Evolutionary conservation across 257 asterid species (phyloP), one percentile per base, ranked within the genome.

Genomic region (Osmanthus fragrans): DNA sequence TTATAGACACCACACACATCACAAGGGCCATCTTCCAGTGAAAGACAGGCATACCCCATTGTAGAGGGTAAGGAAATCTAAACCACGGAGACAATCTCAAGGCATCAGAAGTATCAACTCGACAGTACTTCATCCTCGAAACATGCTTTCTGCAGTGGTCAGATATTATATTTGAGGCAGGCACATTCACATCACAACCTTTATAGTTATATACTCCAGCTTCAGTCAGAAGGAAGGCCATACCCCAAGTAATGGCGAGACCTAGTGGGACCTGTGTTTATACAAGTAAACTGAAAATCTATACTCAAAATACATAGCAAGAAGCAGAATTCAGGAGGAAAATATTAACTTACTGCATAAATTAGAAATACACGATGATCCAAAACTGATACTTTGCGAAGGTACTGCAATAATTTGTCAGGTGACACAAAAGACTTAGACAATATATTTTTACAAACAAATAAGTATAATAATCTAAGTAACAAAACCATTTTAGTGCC

Each of bases 31-130:
- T 92, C 83, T 92, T 96, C 99, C 98, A 93, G 82, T 84, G 86
- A 79, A 96, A 90, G 79, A 89, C 92, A 2, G 99, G 99, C 19
- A 84, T 88, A 30, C 99, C 99, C 99, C 99, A 96, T 80, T 96
- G 99, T 79, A 96, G 84, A 0, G 99, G 99, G 71, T 90, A 96
- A 67, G 98, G 98, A 86, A 96, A 92, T 80, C 98, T 86, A 83
- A 96, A 96, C 98, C 97, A 96, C 4, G 97, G 97, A 12, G 99
- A 82, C 71, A 95, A 84, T 78, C 85, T 82, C 82, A 93, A 86
- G 36, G 98, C 98, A 63, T 91, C 96, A 73, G 95, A 88, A 16
- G 97, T 87, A 80, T 96, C 98, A 29, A 90, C 95, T 33, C 99
- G 92, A 78, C 99, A 96, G 75, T 83, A 82, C 82, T 88, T 90